A percentile compares a stretch with the other conserved stretches of the same genome.
Evolutionary conservation across 1,284 basidiomycete species (phyloP).

Genomic region (Pseudozyma hubeiensis): DNA sequence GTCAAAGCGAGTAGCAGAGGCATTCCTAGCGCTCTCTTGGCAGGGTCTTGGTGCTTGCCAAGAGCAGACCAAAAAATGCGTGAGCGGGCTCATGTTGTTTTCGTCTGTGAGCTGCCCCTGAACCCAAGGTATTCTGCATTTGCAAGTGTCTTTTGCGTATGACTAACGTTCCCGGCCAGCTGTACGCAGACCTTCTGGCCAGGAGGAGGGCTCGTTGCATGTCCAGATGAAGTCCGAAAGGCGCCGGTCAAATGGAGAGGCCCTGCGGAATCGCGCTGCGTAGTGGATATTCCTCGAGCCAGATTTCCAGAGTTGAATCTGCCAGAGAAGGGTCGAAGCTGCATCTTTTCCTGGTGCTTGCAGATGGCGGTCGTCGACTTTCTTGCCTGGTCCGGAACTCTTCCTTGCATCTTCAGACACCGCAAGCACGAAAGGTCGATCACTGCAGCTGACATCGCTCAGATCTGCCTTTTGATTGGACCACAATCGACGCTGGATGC

Average conservation of each 20-base stretch:
- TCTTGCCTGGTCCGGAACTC: too few relatives aligned
- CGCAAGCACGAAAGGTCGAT: slow-evolving; percentile 28
- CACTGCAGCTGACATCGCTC: slow-evolving; percentile 28
- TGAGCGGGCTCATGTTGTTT: too few relatives aligned
- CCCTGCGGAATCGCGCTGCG: background rate
- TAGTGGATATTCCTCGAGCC: slow-evolving; percentile 26
- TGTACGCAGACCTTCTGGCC: too few relatives aligned
- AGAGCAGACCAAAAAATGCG: slow-evolving; percentile 5
- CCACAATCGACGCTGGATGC: background rate
- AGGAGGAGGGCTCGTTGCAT: too few relatives aligned
- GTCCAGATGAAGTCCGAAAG: background rate
- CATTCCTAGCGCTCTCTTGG: slow-evolving; percentile 29
- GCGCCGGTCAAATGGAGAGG: background rate
- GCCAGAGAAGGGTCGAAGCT: slow-evolving; percentile 32
- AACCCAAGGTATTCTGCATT: too few relatives aligned
- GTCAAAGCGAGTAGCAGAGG: slow-evolving; percentile 3
- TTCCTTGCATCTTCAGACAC: slow-evolving; percentile 5
- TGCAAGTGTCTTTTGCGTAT: too few relatives aligned
- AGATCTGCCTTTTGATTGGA: slow-evolving; percentile 22
- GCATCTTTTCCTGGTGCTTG: slow-evolving; percentile 16
- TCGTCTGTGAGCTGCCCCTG: too few relatives aligned
- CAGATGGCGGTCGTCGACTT: too few relatives aligned
- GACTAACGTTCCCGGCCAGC: too few relatives aligned
- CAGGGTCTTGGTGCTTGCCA: slow-evolving; percentile 9
- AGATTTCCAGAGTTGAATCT: slow-evolving; percentile 6